These are phyloP conservation scores for Histomonas meleagridis DNA, from an alignment of 208 protist genomes.

Conservation along the genomic window DNA sequence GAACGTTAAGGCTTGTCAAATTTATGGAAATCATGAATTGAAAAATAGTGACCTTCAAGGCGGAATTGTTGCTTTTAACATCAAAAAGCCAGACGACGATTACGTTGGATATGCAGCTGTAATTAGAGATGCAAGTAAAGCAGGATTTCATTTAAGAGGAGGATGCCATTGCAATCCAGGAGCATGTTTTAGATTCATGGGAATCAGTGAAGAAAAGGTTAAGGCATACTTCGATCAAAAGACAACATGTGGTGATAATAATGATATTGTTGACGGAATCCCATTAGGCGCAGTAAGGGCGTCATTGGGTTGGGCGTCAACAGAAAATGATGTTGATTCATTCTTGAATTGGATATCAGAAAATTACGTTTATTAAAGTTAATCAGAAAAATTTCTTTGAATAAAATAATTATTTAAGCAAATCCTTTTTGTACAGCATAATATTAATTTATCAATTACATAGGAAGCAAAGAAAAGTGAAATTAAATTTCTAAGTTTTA, in stretches of 20 bases:
- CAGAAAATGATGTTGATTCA: not conserved
- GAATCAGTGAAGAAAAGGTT: not conserved
- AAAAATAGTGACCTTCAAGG: not conserved
- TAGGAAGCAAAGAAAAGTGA: too few relatives aligned
- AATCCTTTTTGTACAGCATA: too few relatives aligned
- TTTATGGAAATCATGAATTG: constrained; percentile 35
- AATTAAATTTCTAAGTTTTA: too few relatives aligned
- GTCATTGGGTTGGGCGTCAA: constrained; percentile 37
- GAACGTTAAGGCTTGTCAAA: not conserved
- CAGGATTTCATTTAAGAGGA: constrained; percentile 11
- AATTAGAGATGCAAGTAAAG: not conserved
- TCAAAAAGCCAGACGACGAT: not conserved
- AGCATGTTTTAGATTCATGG: constrained; percentile 14
- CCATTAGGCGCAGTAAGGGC: constrained; percentile 31
- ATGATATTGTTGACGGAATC: constrained; percentile 33
- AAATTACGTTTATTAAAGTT: constrained; percentile 6
- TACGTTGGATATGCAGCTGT: constrained; percentile 2
- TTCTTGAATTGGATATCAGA: not conserved
- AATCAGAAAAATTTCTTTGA: too few relatives aligned
- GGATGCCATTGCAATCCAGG: constrained; percentile 41
- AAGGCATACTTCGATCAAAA: constrained; percentile 3
- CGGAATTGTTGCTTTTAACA: constrained; percentile 19
- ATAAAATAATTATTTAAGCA: too few relatives aligned
- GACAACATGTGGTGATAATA: constrained; percentile 40
- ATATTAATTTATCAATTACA: too few relatives aligned